Base-by-base conservation (phyloP, 1,284 basidiomycete species). In the Vanrija humicola region DNA sequence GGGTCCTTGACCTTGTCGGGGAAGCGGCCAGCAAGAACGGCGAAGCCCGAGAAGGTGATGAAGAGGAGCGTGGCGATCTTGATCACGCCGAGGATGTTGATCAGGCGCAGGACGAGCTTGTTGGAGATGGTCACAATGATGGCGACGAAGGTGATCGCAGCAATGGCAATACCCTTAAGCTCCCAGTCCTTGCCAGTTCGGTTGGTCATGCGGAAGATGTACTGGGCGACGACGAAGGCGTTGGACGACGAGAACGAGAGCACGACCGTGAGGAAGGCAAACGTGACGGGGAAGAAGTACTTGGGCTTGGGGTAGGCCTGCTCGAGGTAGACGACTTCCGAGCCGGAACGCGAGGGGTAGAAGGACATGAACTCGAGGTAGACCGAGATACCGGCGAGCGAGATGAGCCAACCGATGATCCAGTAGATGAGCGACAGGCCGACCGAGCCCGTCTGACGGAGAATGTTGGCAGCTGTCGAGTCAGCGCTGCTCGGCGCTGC, bases 1-100 rank as follows among this genome's bases (percentile, higher is more conserved):
- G 82, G 81, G 54, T 83, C 76, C 45, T 74, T 48, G 29, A 82
- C 74, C 21, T 67, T 70, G 29, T 79, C 80, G 39, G 78, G 64
- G 23, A 23, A 19, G 16, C 26, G 19, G 6, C 82, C 82, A 28
- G 77, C 72, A 10, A 83, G 74, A 34, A 81, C 81, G 26, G 79
- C 79, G 25, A 80, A 66, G 15, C 81, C 81, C 23, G 80, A 78
- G 44, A 79, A 66, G 19, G 78, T 74, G 44, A 82, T 55, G 21
- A 54, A 45, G 18, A 55, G 38, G 44, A 52, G 38, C 21, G 43
- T 23, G 46, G 47, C 29, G 8, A 26, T 21, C 40, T 42, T 39
- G 29, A 48, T 38, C 5, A 39, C 14, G 8, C 38, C 46, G 19
- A 28, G 21, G 15, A 23, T 21, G 40, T 42, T 42, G n/a, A 42